Base-by-base conservation (phyloP, 2,329 filamentous ascomycete species). In the Penicillium brevicompactum region DNA sequence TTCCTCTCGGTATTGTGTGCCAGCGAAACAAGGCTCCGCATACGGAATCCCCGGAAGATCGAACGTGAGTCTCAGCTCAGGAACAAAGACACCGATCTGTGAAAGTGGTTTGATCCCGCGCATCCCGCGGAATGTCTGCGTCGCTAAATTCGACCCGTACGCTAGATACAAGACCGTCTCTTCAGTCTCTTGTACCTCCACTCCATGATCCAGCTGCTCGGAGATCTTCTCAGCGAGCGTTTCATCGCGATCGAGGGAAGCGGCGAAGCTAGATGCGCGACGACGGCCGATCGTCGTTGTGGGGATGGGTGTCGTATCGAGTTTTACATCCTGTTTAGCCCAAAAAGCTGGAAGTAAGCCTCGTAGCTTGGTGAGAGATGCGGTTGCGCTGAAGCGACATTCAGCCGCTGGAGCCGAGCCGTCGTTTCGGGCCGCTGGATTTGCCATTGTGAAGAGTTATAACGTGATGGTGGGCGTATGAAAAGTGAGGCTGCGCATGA, bases 11-110 rank as follows among this genome's bases (percentile, higher is more conserved):
- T 81, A 80, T 14, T 82, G 83, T 2, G 88, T 88, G 67, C 96
- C 96, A 54, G 91, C 92, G 71, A 97, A 97, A 73, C 93, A 96
- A 0, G 94, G 93, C 74, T 97, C 94, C 11, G 76, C 69, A 76
- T 97, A 97, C 0, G 94, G 90, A 1, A 97, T 68, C 1, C 92
- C 93, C 0, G 92, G 85, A 0, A 97, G 83, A 69, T 94, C 89
- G 72, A 99, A 97, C 6, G 87, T 90, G 49, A 99, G 79, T 47
- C 84, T 81, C 46, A 97, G 79, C 5, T 84, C 82, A 0, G 94
- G 94, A 2, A 91, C 91, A 5, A 88, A 84, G 7, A 96, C 93
- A 67, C 92, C 92, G 68, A 92, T 76, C 60, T 89, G 84, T 38
- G 90, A 91, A 13, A 97, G 67, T 0, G 94, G 94, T 24, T 84